Evolutionary conservation across 768 basidiomycete genomes (phyloP).

Genomic region (Vararia minispora): DNA sequence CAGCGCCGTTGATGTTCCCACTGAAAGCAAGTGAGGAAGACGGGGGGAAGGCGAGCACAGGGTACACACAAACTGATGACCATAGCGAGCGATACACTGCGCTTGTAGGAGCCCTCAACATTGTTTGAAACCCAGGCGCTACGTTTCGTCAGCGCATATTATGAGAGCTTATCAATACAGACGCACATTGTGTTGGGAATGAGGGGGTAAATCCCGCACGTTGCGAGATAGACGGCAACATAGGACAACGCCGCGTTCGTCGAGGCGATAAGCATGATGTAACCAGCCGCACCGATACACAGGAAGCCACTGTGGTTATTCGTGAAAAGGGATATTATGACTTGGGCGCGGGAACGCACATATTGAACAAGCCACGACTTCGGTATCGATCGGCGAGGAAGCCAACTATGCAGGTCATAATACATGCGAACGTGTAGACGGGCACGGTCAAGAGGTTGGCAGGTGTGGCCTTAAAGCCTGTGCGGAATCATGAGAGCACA

Average conservation of each 20-base stretch:
- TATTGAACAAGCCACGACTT: slow-evolving; percentile 48
- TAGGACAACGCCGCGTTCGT: slow-evolving; percentile 56
- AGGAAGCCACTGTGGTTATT: slow-evolving; percentile 18
- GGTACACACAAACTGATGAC: slow-evolving; percentile 47
- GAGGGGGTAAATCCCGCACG: slow-evolving; percentile 66
- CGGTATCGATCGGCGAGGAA: slow-evolving; percentile 52
- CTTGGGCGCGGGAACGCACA: slow-evolving; percentile 36
- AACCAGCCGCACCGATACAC: slow-evolving; percentile 37
- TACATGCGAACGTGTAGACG: slow-evolving; percentile 59
- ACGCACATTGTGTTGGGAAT: slow-evolving; percentile 53
- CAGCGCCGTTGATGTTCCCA: slow-evolving; percentile 68
- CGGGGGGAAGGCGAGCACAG: not conserved
- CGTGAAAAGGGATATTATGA: not conserved
- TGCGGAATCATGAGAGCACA: not conserved
- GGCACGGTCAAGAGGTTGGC: slow-evolving; percentile 74
- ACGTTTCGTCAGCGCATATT: slow-evolving; percentile 1
- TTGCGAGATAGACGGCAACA: slow-evolving; percentile 60
- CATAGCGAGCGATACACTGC: slow-evolving; percentile 61
- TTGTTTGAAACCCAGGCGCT: slow-evolving; percentile 57
- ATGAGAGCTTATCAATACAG: not conserved
- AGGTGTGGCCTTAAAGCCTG: slow-evolving; percentile 55
- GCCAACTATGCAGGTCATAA: slow-evolving; percentile 54
- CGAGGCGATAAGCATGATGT: slow-evolving; percentile 59
- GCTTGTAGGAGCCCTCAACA: slow-evolving; percentile 67
- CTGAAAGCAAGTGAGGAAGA: slow-evolving; percentile 20